phyloP scores from a whole-genome alignment of 1,139 yeast genomes.

The Pichia sp. region DNA sequence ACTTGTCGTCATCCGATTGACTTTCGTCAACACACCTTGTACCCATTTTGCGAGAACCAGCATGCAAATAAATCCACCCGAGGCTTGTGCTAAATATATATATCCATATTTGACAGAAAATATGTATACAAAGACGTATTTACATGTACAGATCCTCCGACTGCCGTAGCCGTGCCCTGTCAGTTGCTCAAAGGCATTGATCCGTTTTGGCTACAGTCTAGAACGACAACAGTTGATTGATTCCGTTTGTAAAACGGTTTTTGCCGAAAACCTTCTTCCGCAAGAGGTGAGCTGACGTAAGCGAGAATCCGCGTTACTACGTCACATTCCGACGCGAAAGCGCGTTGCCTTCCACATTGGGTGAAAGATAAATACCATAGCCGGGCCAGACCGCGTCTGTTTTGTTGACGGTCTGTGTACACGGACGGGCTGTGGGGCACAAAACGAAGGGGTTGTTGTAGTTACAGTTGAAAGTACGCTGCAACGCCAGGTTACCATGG shows the following conservation, averaged over 20 bases:
- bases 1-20: neutral
- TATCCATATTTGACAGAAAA: too few relatives aligned
- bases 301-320: neutral
- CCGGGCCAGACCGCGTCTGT: neutral
- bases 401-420: neutral
- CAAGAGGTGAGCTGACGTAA: neutral
- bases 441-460: neutral
- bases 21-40: neutral
- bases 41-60: too few relatives aligned
- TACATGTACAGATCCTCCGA: too few relatives aligned
- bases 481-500: neutral
- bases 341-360: neutral
- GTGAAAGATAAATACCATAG: neutral
- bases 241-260: neutral
- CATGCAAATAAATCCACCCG: too few relatives aligned
- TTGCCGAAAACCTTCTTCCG: too few relatives aligned
- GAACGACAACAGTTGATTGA: neutral
- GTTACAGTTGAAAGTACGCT: neutral
- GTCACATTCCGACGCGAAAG: neutral
- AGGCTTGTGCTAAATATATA: too few relatives aligned
- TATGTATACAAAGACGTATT: too few relatives aligned
- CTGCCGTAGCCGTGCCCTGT: too few relatives aligned
- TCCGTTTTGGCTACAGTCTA: neutral
- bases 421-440: neutral
- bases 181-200: too few relatives aligned